phyloP scores from a whole-genome alignment of 306 rosid genomes.

The Geum urbanum region DNA sequence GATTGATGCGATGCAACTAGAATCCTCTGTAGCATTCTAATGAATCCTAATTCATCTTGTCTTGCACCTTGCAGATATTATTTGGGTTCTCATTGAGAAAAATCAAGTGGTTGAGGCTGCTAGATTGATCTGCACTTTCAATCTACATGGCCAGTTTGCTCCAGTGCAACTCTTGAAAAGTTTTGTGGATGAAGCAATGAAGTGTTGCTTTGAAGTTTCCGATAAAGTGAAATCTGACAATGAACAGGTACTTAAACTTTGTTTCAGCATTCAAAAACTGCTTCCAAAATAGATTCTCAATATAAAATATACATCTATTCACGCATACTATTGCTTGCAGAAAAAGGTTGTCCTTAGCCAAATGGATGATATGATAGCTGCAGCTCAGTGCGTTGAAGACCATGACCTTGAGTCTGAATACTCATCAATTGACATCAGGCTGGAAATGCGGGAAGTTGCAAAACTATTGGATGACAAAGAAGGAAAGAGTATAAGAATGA shows the following conservation, averaged over 20 bases:
- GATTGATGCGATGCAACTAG: too few relatives aligned
- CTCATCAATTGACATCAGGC: conserved; percentile 26
- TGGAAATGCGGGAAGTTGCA: conserved; percentile 18
- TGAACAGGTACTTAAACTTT: conserved; percentile 24
- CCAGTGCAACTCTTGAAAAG: conserved; percentile 35
- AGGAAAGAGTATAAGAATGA: neutral
- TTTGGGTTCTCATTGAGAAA: conserved; percentile 33
- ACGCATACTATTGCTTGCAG: conserved; percentile 20
- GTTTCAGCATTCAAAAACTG: neutral
- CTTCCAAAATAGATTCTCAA: neutral
- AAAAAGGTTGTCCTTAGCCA: conserved; percentile 27
- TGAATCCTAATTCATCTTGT: neutral
- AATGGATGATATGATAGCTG: conserved; percentile 26
- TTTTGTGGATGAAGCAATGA: conserved; percentile 12
- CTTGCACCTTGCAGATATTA: conserved; percentile 29
- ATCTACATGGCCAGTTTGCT: conserved; percentile 34
- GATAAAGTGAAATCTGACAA: neutral
- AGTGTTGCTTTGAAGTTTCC: neutral
- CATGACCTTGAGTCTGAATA: conserved; percentile 31
- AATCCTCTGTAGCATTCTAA: too few relatives aligned
- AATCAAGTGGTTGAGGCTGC: conserved; percentile 42
- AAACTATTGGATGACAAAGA: conserved; percentile 21
- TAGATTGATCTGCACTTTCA: conserved; percentile 45
- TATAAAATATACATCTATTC: neutral
- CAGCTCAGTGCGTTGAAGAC: conserved; percentile 38